Evolutionary conservation across 495 filamentous ascomycete genomes (phyloP).

Genomic region (Penicillium silybi): DNA sequence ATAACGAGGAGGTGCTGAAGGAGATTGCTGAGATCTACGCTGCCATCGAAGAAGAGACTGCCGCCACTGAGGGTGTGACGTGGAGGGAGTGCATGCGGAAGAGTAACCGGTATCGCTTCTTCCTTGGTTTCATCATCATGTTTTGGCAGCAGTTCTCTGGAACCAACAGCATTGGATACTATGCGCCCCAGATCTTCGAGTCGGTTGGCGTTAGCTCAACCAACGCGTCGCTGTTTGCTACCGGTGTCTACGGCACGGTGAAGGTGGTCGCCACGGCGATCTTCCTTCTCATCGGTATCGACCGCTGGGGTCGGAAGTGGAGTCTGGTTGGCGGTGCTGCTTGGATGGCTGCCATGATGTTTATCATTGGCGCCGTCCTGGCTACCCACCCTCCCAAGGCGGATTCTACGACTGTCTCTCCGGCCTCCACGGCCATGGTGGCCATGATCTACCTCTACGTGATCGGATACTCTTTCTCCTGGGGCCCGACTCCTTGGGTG

Average conservation of each 20-base stretch:
- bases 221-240: constrained; percentile 46
- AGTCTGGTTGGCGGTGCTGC: constrained; percentile 66
- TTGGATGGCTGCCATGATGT: constrained; percentile 65
- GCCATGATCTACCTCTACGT: constrained; percentile 55
- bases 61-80: constrained; percentile 34
- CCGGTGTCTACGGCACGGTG: constrained; percentile 50
- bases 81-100: constrained; percentile 37
- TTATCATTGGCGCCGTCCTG: constrained; percentile 72
- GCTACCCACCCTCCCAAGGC: constrained; percentile 40
- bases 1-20: constrained; percentile 33
- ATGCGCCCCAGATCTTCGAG: constrained; percentile 50
- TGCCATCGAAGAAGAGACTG: constrained; percentile 38
- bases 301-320: constrained; percentile 62
- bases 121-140: constrained; percentile 44
- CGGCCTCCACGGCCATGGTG: constrained; percentile 45
- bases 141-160: constrained; percentile 53
- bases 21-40: constrained; percentile 65
- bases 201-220: constrained; percentile 42
- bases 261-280: constrained; percentile 54
- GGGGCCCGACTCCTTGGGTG: constrained; percentile 49
- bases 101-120: constrained; percentile 41
- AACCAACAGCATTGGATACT: constrained; percentile 50
- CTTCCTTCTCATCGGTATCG: constrained; percentile 65
- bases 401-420: constrained; percentile 22
- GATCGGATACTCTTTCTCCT: constrained; percentile 39